These are phyloP conservation scores for Nitzschia sp. DNA, from an alignment of 108 stramenopile species.

Conservation along the genomic window DNA sequence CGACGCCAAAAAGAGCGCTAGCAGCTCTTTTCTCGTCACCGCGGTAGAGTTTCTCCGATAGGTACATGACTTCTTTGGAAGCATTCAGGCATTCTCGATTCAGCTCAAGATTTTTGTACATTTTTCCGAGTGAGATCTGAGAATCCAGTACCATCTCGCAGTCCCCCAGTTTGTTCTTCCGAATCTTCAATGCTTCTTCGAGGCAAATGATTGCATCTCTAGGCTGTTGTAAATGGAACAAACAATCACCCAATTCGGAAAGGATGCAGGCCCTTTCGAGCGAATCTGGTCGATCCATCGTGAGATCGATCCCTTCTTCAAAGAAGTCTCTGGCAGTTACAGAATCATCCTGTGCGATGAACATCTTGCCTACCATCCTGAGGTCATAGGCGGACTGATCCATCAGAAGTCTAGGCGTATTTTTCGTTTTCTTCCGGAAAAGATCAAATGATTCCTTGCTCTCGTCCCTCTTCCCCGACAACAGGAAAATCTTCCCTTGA, in stretches of 20 bases:
- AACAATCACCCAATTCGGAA: constrained; percentile 19
- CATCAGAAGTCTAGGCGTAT: constrained; percentile 30
- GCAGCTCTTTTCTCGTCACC: constrained; percentile 50
- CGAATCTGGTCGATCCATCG: constrained; percentile 41
- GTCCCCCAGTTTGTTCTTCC: constrained; percentile 48
- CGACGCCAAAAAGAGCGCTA: constrained; percentile 46
- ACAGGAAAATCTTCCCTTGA: constrained; percentile 35
- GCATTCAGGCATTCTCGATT: constrained; percentile 31
- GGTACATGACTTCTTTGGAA: constrained; percentile 46
- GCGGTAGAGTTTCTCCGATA: constrained; percentile 43
- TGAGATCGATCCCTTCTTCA: constrained; percentile 39
- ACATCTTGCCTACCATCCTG: constrained; percentile 41
- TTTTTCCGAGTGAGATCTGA: constrained; percentile 44
- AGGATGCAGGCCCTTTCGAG: constrained; percentile 53
- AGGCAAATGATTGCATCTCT: constrained; percentile 39
- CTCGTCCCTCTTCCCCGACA: constrained; percentile 23
- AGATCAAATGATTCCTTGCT: constrained; percentile 33
- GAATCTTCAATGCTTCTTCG: constrained; percentile 51
- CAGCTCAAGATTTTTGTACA: constrained; percentile 29
- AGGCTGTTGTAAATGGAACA: constrained; percentile 7
- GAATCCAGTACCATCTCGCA: constrained; percentile 41
- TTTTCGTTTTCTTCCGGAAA: constrained; percentile 22
- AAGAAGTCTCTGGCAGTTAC: constrained; percentile 39
- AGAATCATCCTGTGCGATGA: constrained; percentile 20
- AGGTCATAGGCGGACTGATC: constrained; percentile 41